Base-by-base conservation (phyloP, 805 yeast species). In the Saccharomyces eubayanus region DNA sequence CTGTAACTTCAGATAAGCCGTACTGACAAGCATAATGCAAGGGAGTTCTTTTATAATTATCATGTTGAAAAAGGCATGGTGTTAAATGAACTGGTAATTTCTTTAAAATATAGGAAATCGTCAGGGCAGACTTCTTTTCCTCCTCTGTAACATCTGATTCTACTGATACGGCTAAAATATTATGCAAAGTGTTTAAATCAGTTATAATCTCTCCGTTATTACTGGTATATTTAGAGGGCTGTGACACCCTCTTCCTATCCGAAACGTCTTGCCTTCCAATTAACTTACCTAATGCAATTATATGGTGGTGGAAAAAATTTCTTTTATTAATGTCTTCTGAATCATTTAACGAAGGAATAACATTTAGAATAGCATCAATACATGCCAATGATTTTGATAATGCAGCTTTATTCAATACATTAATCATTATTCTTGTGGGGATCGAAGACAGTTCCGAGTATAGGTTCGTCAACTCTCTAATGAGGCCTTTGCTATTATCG, bases 1-100 rank as follows among this genome's bases (percentile, higher is more conserved):
- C 72, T 2, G 89, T 76, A 40, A 85, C 81, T 51, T 79, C 81
- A 54, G 79, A 81, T 53, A 91, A 74, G 0, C 97, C 97, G 67
- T 83, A 89, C 62, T 89, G 94, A 2, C 94, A 84, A 20, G 96
- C 84, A 67, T 91, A 91, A 71, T 92, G 97, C 53, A 92, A 73
- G 0, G 97, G 96, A 0, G 96, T 87, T 56, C 97, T 78, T 57
- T 76, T 77, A 65, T 89, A 87, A 55, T 80, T 83, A 67, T 91
- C 98, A 47, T 78, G 80, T 51, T 85, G 84, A 48, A 84, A 70
- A 24, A 91, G 72, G 2, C 79, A 77, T 27, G 76, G 71, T 55
- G 83, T 77, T 56, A 81, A 72, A 57, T 77, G 78, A 1, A 77
- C 75, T 1, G 81, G 82, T 21, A 89, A 67, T 48, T 77, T 75